Evolutionary conservation across 352 stramenopile species (phyloP).

Genomic region (Phytopythium aichiense): DNA sequence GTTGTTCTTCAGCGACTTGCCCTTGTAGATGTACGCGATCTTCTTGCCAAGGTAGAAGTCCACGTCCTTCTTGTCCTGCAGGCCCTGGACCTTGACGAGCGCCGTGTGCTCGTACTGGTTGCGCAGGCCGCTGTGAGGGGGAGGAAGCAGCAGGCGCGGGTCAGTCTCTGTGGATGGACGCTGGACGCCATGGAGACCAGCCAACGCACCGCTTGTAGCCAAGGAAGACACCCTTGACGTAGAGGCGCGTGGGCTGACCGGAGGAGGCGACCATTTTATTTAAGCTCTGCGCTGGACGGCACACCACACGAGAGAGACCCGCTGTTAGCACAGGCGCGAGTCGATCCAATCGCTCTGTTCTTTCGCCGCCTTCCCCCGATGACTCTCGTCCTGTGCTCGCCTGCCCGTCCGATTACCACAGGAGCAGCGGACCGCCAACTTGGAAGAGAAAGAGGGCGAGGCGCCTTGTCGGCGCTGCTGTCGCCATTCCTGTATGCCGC

Average conservation of each 20-base stretch:
- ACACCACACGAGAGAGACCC: conserved; percentile 5
- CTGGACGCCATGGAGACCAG: not conserved
- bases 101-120: conserved; percentile 98
- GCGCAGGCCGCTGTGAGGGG: conserved; percentile 73
- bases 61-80: conserved; percentile 97
- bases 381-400: not conserved
- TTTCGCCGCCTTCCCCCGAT: not conserved
- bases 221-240: conserved; percentile 98
- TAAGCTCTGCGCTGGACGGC: conserved; percentile 48
- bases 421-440: not conserved
- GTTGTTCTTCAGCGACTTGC: conserved; percentile 92
- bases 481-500: not conserved
- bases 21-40: conserved; percentile 99
- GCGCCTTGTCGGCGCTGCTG: not conserved
- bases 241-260: conserved; percentile 94
- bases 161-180: not conserved
- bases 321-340: not conserved
- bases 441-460: not conserved
- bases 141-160: not conserved
- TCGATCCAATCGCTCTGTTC: no score
- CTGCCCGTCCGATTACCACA: not conserved
- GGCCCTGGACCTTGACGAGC: conserved; percentile 99
- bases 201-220: conserved; percentile 94
- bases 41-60: conserved; percentile 99
- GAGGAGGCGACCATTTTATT: conserved; percentile 89